Conservation (phyloP, 768 basidiomycete species). For the Terana coerulea region DNA sequence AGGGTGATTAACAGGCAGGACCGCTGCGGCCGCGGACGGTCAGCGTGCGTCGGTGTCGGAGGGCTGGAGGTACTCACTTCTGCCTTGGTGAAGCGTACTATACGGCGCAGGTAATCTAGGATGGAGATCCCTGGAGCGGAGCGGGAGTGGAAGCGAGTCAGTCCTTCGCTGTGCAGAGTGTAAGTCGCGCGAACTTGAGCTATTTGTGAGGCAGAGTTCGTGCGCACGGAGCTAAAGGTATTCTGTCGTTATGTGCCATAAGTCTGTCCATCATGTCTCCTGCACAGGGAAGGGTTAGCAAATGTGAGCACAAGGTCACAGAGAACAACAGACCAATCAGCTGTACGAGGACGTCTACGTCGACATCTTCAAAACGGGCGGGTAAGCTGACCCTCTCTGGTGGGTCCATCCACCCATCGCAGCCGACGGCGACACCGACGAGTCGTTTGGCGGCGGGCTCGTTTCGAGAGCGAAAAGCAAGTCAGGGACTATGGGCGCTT, state of each 20-base stretch:
- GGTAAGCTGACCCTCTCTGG: slow-evolving; percentile 77
- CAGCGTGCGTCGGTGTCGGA: slow-evolving; percentile 2
- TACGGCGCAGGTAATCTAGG: slow-evolving; percentile 90
- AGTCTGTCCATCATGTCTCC: slow-evolving; percentile 96
- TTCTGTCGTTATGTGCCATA: slow-evolving; percentile 93
- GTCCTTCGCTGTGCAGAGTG: slow-evolving; percentile 57
- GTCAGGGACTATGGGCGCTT: too few relatives aligned
- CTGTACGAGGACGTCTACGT: slow-evolving; percentile 77
- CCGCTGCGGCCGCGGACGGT: slow-evolving; percentile 42
- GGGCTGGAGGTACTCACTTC: slow-evolving; percentile 54
- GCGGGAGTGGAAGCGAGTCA: slow-evolving; percentile 96
- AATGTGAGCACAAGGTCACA: slow-evolving; percentile 2
- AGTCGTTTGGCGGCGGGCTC: slow-evolving; percentile 11
- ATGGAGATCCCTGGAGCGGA: slow-evolving; percentile 85
- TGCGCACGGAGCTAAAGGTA: slow-evolving; percentile 77
- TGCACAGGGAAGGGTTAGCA: slow-evolving; percentile 29
- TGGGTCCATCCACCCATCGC: slow-evolving; percentile 86
- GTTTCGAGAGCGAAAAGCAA: too few relatives aligned
- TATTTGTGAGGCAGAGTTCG: slow-evolving; percentile 20
- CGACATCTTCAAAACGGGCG: slow-evolving; percentile 77
- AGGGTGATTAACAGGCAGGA: slow-evolving; percentile 78
- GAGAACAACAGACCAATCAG: slow-evolving; percentile 60
- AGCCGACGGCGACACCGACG: slow-evolving; percentile 27
- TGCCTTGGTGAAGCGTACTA: slow-evolving; percentile 92
- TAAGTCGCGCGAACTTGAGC: slow-evolving; percentile 14